Evolutionary conservation across 2,329 filamentous ascomycete species (phyloP).

Genomic region (Xylariaceae sp.): DNA sequence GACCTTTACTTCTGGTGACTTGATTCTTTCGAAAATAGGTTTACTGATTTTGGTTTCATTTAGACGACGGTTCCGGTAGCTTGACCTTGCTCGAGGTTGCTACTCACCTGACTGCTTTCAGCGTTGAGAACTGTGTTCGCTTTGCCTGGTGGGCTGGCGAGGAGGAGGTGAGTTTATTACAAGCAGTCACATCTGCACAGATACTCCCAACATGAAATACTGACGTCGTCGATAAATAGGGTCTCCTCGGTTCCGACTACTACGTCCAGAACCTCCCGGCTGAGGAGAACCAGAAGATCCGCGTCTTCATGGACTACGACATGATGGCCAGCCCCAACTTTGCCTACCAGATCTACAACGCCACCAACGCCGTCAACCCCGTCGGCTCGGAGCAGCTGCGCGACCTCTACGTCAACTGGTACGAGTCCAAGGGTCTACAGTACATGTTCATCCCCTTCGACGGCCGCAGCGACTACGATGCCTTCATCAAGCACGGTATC

Average conservation of each 20-base stretch:
- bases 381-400: constrained; percentile 64
- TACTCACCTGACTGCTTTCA: constrained; percentile 51
- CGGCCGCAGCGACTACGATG: constrained; percentile 71
- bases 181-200: not conserved
- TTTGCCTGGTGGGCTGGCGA: constrained; percentile 66
- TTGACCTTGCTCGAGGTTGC: constrained; percentile 58
- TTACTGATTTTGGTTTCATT: not conserved
- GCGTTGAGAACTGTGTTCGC: constrained; percentile 59
- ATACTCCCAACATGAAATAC: not conserved
- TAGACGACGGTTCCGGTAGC: constrained; percentile 64
- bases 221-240: constrained; percentile 11
- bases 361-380: constrained; percentile 66
- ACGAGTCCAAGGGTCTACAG: constrained; percentile 54
- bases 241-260: constrained; percentile 56
- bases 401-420: constrained; percentile 64
- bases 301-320: constrained; percentile 65
- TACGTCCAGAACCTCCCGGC: constrained; percentile 51
- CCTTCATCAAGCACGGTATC: constrained; percentile 31
- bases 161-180: constrained; percentile 46
- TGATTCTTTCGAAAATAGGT: not conserved
- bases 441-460: constrained; percentile 71
- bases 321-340: constrained; percentile 65
- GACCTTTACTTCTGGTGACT: too few relatives aligned
- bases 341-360: constrained; percentile 64
- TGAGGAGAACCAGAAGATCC: constrained; percentile 58